Conservation (phyloP, 768 basidiomycete species). For the Mycena vitilis region DNA sequence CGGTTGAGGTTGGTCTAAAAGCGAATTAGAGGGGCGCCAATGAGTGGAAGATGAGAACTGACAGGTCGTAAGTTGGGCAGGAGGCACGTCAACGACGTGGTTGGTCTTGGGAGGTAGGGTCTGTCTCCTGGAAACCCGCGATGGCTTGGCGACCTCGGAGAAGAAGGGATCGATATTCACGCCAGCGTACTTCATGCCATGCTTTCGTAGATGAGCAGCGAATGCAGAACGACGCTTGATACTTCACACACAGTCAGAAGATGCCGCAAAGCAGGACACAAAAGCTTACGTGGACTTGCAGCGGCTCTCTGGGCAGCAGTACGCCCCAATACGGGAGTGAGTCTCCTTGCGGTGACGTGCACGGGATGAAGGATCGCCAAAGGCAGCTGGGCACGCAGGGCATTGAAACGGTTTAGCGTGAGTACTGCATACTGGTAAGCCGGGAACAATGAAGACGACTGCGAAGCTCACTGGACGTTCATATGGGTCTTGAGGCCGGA, state of each 20-base stretch:
- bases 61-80: constrained; percentile 8
- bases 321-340: constrained; percentile 57
- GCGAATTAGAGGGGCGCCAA: background rate
- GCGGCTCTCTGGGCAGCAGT: constrained; percentile 55
- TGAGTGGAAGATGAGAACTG: background rate
- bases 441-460: background rate
- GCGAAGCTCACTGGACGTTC: constrained; percentile 70
- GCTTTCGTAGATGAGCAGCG: constrained; percentile 64
- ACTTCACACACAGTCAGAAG: constrained; percentile 46
- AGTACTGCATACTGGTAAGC: constrained; percentile 51
- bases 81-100: background rate
- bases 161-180: constrained; percentile 48
- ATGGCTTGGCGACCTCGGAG: constrained; percentile 40
- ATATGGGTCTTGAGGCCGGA: constrained; percentile 72
- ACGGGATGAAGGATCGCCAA: constrained; percentile 79
- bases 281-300: constrained; percentile 61
- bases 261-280: constrained; percentile 3
- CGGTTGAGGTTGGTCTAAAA: constrained; percentile 1
- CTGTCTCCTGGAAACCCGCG: constrained; percentile 8
- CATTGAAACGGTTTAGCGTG: constrained; percentile 65
- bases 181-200: constrained; percentile 49
- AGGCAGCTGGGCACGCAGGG: constrained; percentile 60
- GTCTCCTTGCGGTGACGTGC: constrained; percentile 73
- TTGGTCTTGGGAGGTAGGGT: background rate
- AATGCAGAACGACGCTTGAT: constrained; percentile 76